phyloP scores from a whole-genome alignment of 495 filamentous ascomycete species.

The Wilcoxina mikolae region DNA sequence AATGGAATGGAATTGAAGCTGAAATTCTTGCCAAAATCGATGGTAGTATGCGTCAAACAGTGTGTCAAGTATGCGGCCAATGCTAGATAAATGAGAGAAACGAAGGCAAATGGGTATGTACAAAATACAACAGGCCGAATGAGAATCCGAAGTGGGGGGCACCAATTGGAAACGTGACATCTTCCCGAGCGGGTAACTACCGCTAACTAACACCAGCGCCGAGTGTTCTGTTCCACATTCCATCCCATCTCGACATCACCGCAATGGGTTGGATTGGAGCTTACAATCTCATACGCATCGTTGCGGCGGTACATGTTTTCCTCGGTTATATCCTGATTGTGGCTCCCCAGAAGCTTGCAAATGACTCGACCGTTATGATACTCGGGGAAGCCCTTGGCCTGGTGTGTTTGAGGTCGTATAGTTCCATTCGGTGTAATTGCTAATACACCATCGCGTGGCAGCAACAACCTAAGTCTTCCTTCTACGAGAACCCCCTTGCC shows the following conservation, averaged over 20 bases:
- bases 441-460: background rate
- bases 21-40: too few relatives aligned
- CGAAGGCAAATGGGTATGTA: too few relatives aligned
- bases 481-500: conserved; percentile 22
- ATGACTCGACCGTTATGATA: conserved; percentile 13
- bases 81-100: background rate
- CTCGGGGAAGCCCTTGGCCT: conserved; percentile 26
- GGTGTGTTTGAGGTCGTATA: conserved; percentile 3
- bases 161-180: background rate
- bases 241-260: background rate
- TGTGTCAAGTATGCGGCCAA: background rate
- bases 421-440: background rate
- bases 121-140: background rate
- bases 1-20: too few relatives aligned
- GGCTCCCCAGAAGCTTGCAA: conserved; percentile 10
- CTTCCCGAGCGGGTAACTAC: background rate
- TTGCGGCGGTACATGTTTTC: conserved; percentile 14
- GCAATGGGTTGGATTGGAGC: conserved; percentile 17
- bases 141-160: background rate
- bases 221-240: background rate
- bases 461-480: conserved; percentile 17
- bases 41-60: too few relatives aligned
- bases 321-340: conserved; percentile 14
- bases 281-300: conserved; percentile 18
- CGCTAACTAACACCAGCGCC: background rate